Base-by-base conservation (phyloP, 2,329 filamentous ascomycete genomes). In the Scedosporium minutisporum region DNA sequence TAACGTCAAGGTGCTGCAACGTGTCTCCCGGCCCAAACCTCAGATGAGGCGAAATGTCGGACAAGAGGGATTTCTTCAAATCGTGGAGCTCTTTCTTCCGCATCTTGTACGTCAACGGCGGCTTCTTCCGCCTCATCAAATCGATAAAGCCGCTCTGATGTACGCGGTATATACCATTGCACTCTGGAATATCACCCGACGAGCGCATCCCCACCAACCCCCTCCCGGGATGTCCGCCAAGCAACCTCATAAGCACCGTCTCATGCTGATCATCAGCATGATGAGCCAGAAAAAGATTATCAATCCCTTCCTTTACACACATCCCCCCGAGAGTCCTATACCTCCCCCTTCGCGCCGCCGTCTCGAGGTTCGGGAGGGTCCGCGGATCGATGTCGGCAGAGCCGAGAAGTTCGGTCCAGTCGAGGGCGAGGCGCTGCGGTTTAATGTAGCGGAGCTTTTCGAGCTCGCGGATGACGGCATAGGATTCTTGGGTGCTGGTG, bases 241-340 rank as follows among this genome's bases (percentile, higher is more conserved):
- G 74, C 42, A 97, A 74, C 51, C 95, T 84, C 86, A 92, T 89
- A 58, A 97, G 75, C 3, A 96, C 81, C 0, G 93, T 97, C 76
- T 99, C 95, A 63, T 92, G 89, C 70, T 95, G 91, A 69, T 99
- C 95, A 69, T 97, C 93, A 65, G 83, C 79, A 71, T 99, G 95
- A 71, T 99, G 95, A 3, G 88, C 95, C 29, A 96, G 77, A 46
- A 97, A 81, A 1, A 97, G 72, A 21, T 84, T 83, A 4, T 73
- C 75, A 3, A 89, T 82, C 0, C 75, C 71, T 5, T 76, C 67
- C 1, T 75, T 71, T 16, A 73, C 73, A 71, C 89, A 92, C 6
- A 81, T 79, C 14, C 68, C 71, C 0, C 89, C 93, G 1, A 97
- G 74, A 0, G 80, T 77, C 65, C 84, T 87, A 73, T 93, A 97